These are phyloP conservation scores for Claviceps paspali DNA, from an alignment of 2,329 filamentous ascomycete species.

Conservation along the genomic window DNA sequence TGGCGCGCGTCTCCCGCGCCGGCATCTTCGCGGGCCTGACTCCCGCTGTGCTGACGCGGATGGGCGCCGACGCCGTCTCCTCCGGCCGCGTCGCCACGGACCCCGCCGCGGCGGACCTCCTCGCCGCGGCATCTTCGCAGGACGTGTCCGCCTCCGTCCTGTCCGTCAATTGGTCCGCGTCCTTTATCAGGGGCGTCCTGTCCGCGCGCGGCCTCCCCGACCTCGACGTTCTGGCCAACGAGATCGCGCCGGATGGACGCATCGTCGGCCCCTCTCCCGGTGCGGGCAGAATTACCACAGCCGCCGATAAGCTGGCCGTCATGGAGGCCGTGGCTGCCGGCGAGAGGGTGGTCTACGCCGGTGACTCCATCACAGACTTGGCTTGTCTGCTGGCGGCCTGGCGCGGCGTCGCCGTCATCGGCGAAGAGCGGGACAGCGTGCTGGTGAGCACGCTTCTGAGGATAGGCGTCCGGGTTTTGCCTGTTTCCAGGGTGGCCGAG, in stretches of 20 bases:
- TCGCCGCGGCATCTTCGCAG: constrained; percentile 10
- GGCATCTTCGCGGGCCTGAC: constrained; percentile 29
- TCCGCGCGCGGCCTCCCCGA: constrained; percentile 8
- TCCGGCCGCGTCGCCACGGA: constrained; percentile 20
- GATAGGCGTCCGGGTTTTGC: constrained; percentile 22
- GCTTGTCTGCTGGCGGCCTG: constrained; percentile 29
- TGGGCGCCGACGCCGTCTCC: constrained; percentile 22
- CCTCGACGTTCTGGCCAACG: constrained; percentile 27
- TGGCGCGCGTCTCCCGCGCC: constrained; percentile 26
- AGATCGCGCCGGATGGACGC: constrained; percentile 21
- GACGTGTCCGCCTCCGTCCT: constrained; percentile 28
- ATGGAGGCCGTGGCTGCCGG: constrained; percentile 13
- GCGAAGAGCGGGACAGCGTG: constrained; percentile 9
- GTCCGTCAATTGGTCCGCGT: constrained; percentile 36
- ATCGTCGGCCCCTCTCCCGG: constrained; percentile 24
- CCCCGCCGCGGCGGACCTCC: constrained; percentile 23
- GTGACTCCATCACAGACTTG: constrained; percentile 42
- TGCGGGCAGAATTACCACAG: constrained; percentile 16
- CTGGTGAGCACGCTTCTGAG: constrained; percentile 23
- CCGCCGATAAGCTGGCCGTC: constrained; percentile 30
- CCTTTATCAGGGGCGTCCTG: constrained; percentile 31
- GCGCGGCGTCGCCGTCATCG: constrained; percentile 31
- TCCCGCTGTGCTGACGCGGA: constrained; percentile 16
- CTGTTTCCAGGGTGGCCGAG: too few species aligned
- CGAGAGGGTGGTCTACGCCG: constrained; percentile 33